A percentile compares a stretch with the other conserved stretches of the same genome.
phyloP scores from a whole-genome alignment of 768 basidiomycete species.

The Termitomyces sp. region DNA sequence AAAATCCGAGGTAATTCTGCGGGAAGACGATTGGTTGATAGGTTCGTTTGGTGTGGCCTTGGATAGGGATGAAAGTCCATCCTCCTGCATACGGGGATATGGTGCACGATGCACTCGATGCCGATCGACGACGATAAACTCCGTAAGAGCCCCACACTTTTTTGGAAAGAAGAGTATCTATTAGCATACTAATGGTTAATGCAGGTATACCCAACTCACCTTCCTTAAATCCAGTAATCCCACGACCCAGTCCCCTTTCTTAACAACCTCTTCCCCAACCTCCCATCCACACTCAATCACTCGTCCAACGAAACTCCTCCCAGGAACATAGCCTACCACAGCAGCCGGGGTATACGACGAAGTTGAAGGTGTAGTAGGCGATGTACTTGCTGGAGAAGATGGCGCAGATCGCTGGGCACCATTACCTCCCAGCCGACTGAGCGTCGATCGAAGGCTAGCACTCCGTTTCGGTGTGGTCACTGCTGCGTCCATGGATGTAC shows the following conservation, averaged over 20 bases:
- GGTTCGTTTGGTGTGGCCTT: neutral
- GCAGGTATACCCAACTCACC: constrained; percentile 47
- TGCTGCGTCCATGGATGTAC: constrained; percentile 6
- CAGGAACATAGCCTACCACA: constrained; percentile 79
- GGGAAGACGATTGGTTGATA: constrained; percentile 18
- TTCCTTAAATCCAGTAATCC: constrained; percentile 78
- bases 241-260: constrained; percentile 84
- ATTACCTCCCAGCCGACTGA: constrained; percentile 14
- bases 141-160: constrained; percentile 83
- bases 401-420: constrained; percentile 3
- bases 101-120: constrained; percentile 74
- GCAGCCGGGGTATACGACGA: constrained; percentile 13
- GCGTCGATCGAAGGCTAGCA: constrained; percentile 16
- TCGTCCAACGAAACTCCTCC: constrained; percentile 82
- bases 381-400: neutral
- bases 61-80: constrained; percentile 13
- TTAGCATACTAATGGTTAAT: constrained; percentile 8
- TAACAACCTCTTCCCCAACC: constrained; percentile 59
- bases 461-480: constrained; percentile 15
- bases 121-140: constrained; percentile 83
- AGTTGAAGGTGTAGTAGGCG: neutral
- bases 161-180: constrained; percentile 8
- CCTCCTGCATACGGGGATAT: constrained; percentile 43
- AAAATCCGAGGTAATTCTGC: neutral
- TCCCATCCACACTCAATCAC: constrained; percentile 83